phyloP scores from a whole-genome alignment of 2,329 filamentous ascomycete genomes.

The Exophiala sideris region DNA sequence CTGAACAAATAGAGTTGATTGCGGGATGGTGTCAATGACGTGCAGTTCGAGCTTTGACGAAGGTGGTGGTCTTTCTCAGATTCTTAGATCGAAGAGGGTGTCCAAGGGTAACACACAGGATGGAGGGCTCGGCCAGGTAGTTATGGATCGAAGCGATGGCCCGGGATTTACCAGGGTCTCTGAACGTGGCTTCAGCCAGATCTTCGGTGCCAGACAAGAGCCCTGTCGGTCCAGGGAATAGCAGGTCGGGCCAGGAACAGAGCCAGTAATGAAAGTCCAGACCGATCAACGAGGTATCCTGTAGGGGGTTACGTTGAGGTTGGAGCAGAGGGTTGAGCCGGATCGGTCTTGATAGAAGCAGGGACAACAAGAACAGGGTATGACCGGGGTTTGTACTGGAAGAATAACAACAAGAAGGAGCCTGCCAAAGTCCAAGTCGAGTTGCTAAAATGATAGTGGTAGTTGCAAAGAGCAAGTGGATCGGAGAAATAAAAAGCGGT shows the following conservation, averaged over 20 bases:
- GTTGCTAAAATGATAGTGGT: background rate
- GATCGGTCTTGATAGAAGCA: conserved; percentile 4
- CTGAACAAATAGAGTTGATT: conserved; percentile 8
- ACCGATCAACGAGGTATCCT: background rate
- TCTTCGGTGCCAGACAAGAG: conserved; percentile 14
- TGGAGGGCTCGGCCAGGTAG: conserved; percentile 15
- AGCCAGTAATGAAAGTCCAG: conserved; percentile 7
- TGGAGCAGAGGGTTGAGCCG: conserved; percentile 6
- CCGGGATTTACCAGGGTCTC: conserved; percentile 20
- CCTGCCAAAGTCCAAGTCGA: background rate
- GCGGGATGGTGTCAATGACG: conserved; percentile 17
- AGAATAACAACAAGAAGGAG: background rate
- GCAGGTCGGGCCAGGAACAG: conserved; percentile 4
- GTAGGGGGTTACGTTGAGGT: conserved; percentile 6
- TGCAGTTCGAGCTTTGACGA: conserved; percentile 5
- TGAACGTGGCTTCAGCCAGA: conserved; percentile 20
- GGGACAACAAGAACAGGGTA: background rate
- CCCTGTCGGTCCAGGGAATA: conserved; percentile 4
- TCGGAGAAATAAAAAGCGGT: conserved; percentile 12
- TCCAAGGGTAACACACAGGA: conserved; percentile 13
- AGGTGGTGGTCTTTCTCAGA: conserved; percentile 4
- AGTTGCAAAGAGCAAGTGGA: conserved; percentile 5
- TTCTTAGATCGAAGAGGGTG: conserved; percentile 2
- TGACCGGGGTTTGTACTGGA: conserved; percentile 2
- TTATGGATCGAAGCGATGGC: conserved; percentile 21